Percentiles rank a stretch among this genome's conserved stretches.
Conservation (phyloP, 305 asterid species). For the Solanum chacoense region DNA sequence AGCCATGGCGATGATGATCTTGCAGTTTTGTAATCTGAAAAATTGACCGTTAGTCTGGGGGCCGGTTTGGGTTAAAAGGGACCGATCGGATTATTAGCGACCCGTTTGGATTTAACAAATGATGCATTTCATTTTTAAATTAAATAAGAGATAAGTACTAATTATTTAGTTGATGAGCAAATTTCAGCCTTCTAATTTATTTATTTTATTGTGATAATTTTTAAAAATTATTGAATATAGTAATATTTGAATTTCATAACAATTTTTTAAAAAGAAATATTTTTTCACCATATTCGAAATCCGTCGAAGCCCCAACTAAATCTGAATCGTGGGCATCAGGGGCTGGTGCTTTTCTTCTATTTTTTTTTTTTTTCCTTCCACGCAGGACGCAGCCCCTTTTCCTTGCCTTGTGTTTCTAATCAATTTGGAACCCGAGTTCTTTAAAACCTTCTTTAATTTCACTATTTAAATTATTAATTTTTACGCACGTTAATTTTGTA, state of each 20-base stretch:
- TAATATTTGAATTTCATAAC: too few relatives aligned
- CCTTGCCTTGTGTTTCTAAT: background rate
- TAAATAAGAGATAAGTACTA: too few relatives aligned
- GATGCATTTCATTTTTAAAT: background rate
- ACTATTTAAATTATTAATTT: background rate
- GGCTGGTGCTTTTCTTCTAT: too few relatives aligned
- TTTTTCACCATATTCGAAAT: too few relatives aligned
- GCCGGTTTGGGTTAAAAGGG: background rate
- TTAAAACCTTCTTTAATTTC: background rate
- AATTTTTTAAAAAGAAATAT: too few relatives aligned
- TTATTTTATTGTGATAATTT: too few relatives aligned
- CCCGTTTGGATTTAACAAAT: background rate
- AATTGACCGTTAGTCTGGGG: background rate
- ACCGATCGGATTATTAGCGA: background rate
- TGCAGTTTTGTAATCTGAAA: background rate
- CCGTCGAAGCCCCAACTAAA: too few relatives aligned
- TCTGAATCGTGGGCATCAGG: too few relatives aligned
- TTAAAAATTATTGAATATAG: too few relatives aligned
- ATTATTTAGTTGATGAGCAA: too few relatives aligned
- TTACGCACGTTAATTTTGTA: too few relatives aligned
- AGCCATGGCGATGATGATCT: slow-evolving; percentile 14
- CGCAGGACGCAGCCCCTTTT: background rate
- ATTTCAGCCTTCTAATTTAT: too few relatives aligned
- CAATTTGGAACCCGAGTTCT: background rate
- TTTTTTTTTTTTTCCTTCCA: background rate